Evolutionary conservation across 768 basidiomycete genomes (phyloP).

Genomic region (Rubroboletus pulcherrimus): DNA sequence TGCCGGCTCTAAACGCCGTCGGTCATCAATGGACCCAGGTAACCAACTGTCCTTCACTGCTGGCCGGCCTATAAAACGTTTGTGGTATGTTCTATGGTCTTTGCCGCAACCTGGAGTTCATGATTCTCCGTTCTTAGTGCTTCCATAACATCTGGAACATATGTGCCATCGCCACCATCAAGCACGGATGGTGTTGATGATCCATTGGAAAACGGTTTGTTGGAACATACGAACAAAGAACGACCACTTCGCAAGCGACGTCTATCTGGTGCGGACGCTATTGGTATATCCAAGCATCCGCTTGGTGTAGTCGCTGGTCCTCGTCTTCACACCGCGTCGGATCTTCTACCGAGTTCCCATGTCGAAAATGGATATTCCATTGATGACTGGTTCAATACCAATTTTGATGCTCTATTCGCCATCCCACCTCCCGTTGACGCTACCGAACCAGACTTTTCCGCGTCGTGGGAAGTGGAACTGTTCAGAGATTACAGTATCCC

Average conservation of each 20-base stretch:
- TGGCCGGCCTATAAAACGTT: no score
- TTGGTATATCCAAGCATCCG: constrained; percentile 27
- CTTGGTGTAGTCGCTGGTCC: constrained; percentile 11
- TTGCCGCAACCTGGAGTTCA: no score
- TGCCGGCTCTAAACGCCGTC: constrained; percentile 22
- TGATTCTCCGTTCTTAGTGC: no score
- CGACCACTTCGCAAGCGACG: constrained; percentile 40
- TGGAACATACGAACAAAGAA: no score
- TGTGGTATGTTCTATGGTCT: no score
- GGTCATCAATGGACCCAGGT: background rate
- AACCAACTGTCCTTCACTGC: background rate
- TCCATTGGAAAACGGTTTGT: no score
- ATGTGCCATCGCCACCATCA: no score
- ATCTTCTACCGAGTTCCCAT: constrained; percentile 23
- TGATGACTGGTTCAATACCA: constrained; percentile 36
- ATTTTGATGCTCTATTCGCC: constrained; percentile 25
- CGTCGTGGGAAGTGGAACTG: constrained; percentile 33
- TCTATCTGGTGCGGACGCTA: constrained; percentile 31
- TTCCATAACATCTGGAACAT: no score
- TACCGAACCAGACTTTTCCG: constrained; percentile 23
- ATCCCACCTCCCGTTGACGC: constrained; percentile 26
- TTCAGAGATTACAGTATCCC: constrained; percentile 28
- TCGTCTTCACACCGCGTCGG: constrained; percentile 30
- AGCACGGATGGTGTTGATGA: no score
- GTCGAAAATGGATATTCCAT: constrained; percentile 22